Evolutionary conservation across 2,329 filamentous ascomycete genomes (phyloP), one percentile per base, ranked within the genome.

Genomic region (Chalaropsis thielavioides): DNA sequence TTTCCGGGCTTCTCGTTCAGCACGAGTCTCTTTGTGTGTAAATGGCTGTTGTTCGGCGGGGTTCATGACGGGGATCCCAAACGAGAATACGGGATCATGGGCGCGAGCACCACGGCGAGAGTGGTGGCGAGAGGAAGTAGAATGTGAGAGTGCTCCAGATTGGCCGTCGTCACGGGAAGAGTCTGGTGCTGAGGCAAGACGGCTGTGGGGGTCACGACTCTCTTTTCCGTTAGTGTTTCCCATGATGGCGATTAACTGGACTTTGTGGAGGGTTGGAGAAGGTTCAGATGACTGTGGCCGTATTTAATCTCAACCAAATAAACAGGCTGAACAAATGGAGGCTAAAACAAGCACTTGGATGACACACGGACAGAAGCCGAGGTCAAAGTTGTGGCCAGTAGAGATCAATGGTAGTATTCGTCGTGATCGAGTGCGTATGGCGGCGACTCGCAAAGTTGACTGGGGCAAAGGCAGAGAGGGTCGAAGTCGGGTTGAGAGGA

Each of bases 1-100:
- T 68, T 87, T 88, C 68, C 92, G 83, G 22, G 90, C 90, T 73
- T 99, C 94, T 51, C 90, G 83, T 76, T 97, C 94, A 70, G 92
- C 89, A 72, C 87, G 92, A 7, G 91, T 96, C 76, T 97, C 92
- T 66, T 90, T 83, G 66, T 90, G 86, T 68, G 83, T 80, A 66
- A 81, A 80, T 0, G 80, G 79, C 4, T 70, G 76, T 71, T 80
- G 72, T 31, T 67, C 65, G 22, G 43, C 35, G 8, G 46, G 19
- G 19, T 59, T 56, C 15, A 60, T 62, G 19, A 31, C 49, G 15
- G 46, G 31, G 11, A 40, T 44, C 19, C 61, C 54, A 54, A 63
- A 43, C 61, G 59, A 63, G 22, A 59, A 15, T 11, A 66, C 24
- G 15, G 64, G 54, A 54, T 66, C 64, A 22, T 62, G 22, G 64